Conservation (phyloP, 2,329 filamentous ascomycete genomes). For the Trichocomaceae sp. region DNA sequence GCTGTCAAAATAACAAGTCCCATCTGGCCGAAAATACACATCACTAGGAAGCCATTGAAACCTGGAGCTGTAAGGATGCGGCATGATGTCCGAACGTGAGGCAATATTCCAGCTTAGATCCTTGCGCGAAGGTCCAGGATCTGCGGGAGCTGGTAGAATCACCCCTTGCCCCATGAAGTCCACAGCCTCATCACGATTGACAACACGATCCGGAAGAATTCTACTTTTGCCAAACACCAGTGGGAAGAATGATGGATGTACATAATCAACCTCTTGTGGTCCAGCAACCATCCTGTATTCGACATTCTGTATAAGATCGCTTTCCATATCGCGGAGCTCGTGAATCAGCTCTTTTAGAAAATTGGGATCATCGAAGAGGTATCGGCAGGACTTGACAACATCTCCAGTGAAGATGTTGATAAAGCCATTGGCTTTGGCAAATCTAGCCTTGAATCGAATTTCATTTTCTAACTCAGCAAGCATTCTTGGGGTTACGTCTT, state of each 20-base stretch:
- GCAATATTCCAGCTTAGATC: conserved; percentile 27
- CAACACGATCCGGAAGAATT: conserved; percentile 22
- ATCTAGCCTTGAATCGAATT: conserved; percentile 45
- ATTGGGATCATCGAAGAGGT: conserved; percentile 37
- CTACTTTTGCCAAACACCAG: conserved; percentile 36
- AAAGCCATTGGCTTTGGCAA: conserved; percentile 39
- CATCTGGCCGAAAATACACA: conserved; percentile 26
- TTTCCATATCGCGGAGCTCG: conserved; percentile 37
- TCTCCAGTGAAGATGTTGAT: conserved; percentile 44
- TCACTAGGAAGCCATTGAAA: conserved; percentile 45
- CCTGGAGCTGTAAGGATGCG: conserved; percentile 25
- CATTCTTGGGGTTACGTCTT: conserved; percentile 31
- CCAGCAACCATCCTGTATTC: conserved; percentile 45
- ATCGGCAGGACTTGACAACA: conserved; percentile 46
- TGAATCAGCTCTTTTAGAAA: conserved; percentile 38
- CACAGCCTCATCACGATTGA: conserved; percentile 24
- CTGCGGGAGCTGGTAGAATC: conserved; percentile 20
- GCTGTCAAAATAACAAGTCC: conserved; percentile 28
- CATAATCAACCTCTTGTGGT: conserved; percentile 52
- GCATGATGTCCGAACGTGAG: conserved; percentile 22
- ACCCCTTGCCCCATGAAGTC: conserved; percentile 20
- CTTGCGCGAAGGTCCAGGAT: conserved; percentile 26
- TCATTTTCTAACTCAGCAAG: conserved; percentile 40
- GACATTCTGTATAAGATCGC: conserved; percentile 39
- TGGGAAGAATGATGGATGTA: conserved; percentile 60